Conservation (phyloP, 164 flowering plant species). For the Sedum album region DNA sequence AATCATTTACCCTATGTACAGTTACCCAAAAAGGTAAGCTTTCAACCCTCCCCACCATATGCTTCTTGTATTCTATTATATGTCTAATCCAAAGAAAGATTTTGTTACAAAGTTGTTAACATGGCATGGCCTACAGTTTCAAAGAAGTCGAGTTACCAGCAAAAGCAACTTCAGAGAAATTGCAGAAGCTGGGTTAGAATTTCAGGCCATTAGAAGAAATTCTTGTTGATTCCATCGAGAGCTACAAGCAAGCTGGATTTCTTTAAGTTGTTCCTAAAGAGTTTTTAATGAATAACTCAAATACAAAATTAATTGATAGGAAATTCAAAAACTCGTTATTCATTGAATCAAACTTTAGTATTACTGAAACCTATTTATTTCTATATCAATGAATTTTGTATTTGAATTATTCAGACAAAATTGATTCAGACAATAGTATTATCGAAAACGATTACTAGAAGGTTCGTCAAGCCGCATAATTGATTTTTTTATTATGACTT, state of each 20-base stretch:
- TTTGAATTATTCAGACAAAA: no score
- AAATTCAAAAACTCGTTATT: no score
- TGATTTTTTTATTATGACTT: no score
- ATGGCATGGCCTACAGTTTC: background rate
- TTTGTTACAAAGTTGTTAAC: background rate
- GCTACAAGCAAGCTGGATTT: constrained; percentile 7
- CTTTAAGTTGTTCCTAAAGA: no score
- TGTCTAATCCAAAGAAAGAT: background rate
- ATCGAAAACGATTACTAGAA: no score
- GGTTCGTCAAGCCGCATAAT: no score
- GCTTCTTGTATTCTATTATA: background rate
- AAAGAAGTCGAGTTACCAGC: background rate
- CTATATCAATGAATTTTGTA: no score
- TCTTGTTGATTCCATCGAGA: constrained; percentile 6
- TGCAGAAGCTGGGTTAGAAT: constrained; percentile 12
- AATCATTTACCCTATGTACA: constrained; percentile 31
- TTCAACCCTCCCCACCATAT: background rate
- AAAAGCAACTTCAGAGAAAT: constrained; percentile 2
- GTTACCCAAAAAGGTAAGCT: constrained; percentile 34
- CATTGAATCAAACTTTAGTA: no score
- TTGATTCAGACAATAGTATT: no score
- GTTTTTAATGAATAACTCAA: no score
- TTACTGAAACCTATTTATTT: no score
- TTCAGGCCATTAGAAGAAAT: constrained; percentile 8
- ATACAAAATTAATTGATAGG: no score